Percentiles rank a stretch among this genome's conserved stretches.
Conservation (phyloP, 2,329 filamentous ascomycete species). For the Colletotrichum spaethianum region DNA sequence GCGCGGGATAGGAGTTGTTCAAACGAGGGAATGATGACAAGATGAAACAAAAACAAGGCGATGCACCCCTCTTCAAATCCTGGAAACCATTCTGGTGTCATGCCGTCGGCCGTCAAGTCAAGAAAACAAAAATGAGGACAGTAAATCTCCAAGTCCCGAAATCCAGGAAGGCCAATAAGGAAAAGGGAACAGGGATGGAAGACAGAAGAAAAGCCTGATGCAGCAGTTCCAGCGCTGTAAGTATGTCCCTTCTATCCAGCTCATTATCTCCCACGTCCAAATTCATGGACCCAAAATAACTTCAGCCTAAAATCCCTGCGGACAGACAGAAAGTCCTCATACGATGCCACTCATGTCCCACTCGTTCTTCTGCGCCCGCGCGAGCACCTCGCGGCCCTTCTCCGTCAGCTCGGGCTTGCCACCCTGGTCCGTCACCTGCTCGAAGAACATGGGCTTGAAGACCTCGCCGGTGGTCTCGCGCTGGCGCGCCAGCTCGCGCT, state of each 20-base stretch:
- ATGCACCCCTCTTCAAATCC: background rate
- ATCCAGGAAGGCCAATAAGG: background rate
- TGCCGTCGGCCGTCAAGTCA: conserved; percentile 1
- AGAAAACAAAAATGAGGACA: background rate
- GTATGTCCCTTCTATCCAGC: conserved; percentile 9
- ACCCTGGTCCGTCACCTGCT: conserved; percentile 67
- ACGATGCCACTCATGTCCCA: conserved; percentile 65
- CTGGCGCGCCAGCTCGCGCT: conserved; percentile 87
- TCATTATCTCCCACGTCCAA: background rate
- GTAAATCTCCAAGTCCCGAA: background rate
- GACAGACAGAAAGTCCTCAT: background rate
- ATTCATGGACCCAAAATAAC: background rate
- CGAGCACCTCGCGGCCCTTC: conserved; percentile 65
- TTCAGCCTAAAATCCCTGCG: background rate
- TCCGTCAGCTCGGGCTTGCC: conserved; percentile 70
- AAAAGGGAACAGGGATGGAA: background rate
- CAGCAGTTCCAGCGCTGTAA: conserved; percentile 16
- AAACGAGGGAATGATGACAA: background rate
- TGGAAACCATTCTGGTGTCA: background rate
- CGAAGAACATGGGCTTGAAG: conserved; percentile 94
- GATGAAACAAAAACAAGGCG: background rate
- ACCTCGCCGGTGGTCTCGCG: conserved; percentile 77
- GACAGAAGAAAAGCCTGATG: background rate
- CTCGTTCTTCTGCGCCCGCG: conserved; percentile 66
- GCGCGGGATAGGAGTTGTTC: background rate